Conservation (phyloP, 1,284 basidiomycete genomes). For the Erythrobasidium hasegawianum region DNA sequence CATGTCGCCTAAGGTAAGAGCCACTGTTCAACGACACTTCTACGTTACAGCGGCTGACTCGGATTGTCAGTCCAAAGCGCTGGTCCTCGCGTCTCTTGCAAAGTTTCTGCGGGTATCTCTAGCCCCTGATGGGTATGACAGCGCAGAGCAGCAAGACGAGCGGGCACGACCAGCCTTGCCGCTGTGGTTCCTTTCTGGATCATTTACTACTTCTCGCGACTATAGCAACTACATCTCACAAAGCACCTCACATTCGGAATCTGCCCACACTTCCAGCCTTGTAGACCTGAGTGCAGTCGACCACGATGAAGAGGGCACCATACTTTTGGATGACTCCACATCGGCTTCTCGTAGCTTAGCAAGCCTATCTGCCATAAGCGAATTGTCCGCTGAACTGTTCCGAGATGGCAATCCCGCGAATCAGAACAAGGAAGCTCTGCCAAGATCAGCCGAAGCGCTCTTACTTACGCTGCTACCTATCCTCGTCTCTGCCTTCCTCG, state of each 20-base stretch:
- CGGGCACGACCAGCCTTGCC: conserved; percentile 10
- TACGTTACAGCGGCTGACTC: conserved; percentile 58
- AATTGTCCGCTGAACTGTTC: no score
- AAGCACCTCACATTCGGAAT: no score
- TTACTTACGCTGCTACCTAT: conserved; percentile 64
- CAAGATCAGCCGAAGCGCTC: conserved; percentile 37
- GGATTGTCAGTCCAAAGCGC: conserved; percentile 37
- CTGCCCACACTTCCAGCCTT: no score
- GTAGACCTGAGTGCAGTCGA: no score
- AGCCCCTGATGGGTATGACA: conserved; percentile 21
- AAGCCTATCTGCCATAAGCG: no score
- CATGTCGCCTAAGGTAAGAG: conserved; percentile 60
- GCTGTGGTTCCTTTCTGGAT: conserved; percentile 44
- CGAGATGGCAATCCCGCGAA: no score
- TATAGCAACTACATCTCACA: conserved; percentile 41
- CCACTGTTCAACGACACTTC: conserved; percentile 14
- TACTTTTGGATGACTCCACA: no score
- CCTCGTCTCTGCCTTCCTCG: conserved; percentile 74
- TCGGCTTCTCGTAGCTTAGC: no score
- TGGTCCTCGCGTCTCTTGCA: conserved; percentile 48
- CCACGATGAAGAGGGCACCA: no score
- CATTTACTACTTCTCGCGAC: conserved; percentile 41
- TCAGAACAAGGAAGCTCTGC: neutral
- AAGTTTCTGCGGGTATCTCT: conserved; percentile 55
- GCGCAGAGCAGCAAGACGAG: conserved; percentile 11